These are phyloP conservation scores for Trichosporon sp. DNA, from an alignment of 1,284 basidiomycete species.

Conservation along the genomic window DNA sequence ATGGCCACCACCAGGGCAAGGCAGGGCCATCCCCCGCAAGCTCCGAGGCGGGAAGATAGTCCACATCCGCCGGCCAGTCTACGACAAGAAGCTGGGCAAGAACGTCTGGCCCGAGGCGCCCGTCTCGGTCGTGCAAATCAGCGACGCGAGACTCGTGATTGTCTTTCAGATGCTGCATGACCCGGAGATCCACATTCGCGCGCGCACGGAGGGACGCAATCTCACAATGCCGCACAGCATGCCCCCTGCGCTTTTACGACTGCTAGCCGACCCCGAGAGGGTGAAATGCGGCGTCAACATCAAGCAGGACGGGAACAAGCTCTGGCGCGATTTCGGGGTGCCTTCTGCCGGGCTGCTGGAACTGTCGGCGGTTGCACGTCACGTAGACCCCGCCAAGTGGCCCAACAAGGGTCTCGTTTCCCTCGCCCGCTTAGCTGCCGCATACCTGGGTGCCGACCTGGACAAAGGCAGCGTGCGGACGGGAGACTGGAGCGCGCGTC, in stretches of 20 bases:
- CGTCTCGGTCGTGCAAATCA: conserved; percentile 55
- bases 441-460: conserved; percentile 50
- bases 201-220: conserved; percentile 1
- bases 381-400: conserved; percentile 45
- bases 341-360: conserved; percentile 44
- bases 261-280: conserved; percentile 44
- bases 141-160: conserved; percentile 51
- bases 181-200: neutral
- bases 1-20: conserved; percentile 44
- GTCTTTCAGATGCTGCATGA: conserved; percentile 49
- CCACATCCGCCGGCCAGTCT: conserved; percentile 21
- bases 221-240: conserved; percentile 31
- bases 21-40: neutral
- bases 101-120: conserved; percentile 38
- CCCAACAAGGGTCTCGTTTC: conserved; percentile 42
- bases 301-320: conserved; percentile 38
- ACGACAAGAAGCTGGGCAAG: conserved; percentile 27
- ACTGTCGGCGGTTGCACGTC: conserved; percentile 48
- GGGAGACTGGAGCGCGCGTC: conserved; percentile 47
- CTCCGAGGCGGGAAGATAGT: conserved; percentile 7
- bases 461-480: conserved; percentile 46
- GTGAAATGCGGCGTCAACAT: conserved; percentile 53
- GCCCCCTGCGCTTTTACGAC: conserved; percentile 23
- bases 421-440: conserved; percentile 46
- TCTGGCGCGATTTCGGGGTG: conserved; percentile 27